These are phyloP conservation scores for Fusarium incarnatum DNA, from an alignment of 2,329 filamentous ascomycete species.

Conservation along the genomic window DNA sequence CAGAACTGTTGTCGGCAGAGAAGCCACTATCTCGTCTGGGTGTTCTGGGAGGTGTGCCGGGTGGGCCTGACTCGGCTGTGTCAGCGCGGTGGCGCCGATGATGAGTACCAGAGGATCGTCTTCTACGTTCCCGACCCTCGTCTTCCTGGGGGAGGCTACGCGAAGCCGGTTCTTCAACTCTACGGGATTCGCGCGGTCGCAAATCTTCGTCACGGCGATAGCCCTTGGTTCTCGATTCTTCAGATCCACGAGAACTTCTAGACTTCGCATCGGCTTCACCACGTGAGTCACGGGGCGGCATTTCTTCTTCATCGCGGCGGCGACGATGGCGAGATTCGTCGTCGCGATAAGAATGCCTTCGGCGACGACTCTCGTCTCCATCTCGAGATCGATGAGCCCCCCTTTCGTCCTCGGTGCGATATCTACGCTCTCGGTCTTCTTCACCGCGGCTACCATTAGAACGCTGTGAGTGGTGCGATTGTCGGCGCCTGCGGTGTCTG, in stretches of 20 bases:
- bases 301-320: conserved; percentile 37
- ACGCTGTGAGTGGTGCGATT: conserved; percentile 53
- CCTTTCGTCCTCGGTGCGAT: conserved; percentile 43
- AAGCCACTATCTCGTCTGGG: conserved; percentile 61
- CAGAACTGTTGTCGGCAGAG: conserved; percentile 55
- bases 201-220: conserved; percentile 40
- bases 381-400: conserved; percentile 35
- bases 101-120: conserved; percentile 44
- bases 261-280: conserved; percentile 26
- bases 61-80: conserved; percentile 49
- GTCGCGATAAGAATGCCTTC: conserved; percentile 33
- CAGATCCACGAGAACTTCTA: conserved; percentile 29
- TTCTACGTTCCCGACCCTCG: conserved; percentile 35
- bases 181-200: conserved; percentile 25
- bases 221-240: conserved; percentile 30
- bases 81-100: conserved; percentile 56
- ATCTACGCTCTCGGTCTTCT: conserved; percentile 45
- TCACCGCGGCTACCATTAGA: conserved; percentile 50
- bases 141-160: conserved; percentile 33
- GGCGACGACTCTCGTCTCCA: conserved; percentile 47
- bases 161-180: conserved; percentile 27
- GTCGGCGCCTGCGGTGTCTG: conserved; percentile 57
- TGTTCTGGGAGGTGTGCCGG: conserved; percentile 52
- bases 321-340: conserved; percentile 38
- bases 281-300: conserved; percentile 25